Conservation (phyloP, 257 asterid genomes). For the Solanum rostratum region DNA sequence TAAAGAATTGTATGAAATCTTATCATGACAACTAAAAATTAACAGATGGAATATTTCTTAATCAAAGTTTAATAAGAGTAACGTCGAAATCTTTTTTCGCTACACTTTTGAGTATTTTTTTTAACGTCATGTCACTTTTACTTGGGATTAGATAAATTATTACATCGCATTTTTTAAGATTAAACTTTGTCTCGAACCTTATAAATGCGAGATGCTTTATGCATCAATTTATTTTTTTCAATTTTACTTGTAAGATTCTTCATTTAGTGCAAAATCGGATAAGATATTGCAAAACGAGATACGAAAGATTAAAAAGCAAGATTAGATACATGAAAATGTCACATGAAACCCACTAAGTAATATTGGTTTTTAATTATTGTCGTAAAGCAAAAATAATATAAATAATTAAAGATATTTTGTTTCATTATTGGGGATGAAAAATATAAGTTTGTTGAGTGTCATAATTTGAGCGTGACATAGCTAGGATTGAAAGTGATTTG, state of each 20-base stretch:
- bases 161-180: neutral
- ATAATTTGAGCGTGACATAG: constrained; percentile 2
- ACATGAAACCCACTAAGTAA: neutral
- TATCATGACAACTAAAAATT: too few relatives aligned
- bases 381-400: neutral
- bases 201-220: neutral
- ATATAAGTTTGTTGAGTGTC: neutral
- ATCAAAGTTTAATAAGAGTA: neutral
- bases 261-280: neutral
- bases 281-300: neutral
- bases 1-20: too few relatives aligned
- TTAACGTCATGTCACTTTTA: neutral
- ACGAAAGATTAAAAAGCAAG: neutral
- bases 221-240: neutral
- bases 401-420: neutral
- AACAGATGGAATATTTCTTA: neutral
- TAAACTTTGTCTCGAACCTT: neutral
- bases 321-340: neutral
- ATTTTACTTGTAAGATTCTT: neutral
- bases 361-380: neutral
- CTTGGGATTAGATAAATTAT: too few relatives aligned
- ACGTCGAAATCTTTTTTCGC: neutral
- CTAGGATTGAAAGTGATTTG: neutral
- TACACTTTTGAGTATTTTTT: too few relatives aligned
- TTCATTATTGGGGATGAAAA: neutral